Percentiles rank a stretch among this genome's conserved stretches.
These are phyloP conservation scores for Annona squamosa DNA, from an alignment of 164 flowering plant species.

Conservation along the genomic window DNA sequence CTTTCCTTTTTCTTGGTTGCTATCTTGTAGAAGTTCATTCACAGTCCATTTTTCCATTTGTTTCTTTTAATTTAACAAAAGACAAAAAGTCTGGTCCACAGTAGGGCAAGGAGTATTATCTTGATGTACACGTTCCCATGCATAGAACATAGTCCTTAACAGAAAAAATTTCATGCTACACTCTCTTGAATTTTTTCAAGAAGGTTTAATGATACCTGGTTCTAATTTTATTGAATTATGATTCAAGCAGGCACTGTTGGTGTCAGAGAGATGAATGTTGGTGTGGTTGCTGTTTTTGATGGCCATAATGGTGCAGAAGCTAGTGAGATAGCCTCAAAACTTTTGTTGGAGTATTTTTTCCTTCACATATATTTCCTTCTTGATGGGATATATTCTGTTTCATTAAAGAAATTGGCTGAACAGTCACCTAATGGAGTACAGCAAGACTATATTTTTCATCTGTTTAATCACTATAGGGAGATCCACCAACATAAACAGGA, in stretches of 20 bases:
- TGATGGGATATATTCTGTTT: constrained; percentile 63
- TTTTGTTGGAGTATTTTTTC: constrained; percentile 75
- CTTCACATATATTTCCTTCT: constrained; percentile 82
- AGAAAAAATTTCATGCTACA: not conserved
- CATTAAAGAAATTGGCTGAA: constrained; percentile 38
- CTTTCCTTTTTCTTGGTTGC: no score
- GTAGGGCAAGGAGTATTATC: not conserved
- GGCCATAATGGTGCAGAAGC: constrained; percentile 98
- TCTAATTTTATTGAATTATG: not conserved
- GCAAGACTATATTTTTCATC: constrained; percentile 26
- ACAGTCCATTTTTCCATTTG: not conserved
- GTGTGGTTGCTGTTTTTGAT: constrained; percentile 86
- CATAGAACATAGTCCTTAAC: not conserved
- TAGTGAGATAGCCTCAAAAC: constrained; percentile 92
- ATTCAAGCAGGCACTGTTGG: constrained; percentile 48
- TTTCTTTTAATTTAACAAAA: no score
- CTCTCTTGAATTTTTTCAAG: not conserved
- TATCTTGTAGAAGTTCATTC: not conserved
- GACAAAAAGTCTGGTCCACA: not conserved
- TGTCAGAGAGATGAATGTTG: constrained; percentile 54
- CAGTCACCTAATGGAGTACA: constrained; percentile 36
- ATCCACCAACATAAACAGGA: constrained; percentile 23
- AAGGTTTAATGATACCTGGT: not conserved
- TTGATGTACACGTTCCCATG: not conserved
- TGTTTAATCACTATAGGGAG: constrained; percentile 28